Percentiles rank a stretch among this genome's conserved stretches.
Evolutionary conservation across 2,329 filamentous ascomycete species (phyloP).

Genomic region (Cladosporium sphaerospermum): DNA sequence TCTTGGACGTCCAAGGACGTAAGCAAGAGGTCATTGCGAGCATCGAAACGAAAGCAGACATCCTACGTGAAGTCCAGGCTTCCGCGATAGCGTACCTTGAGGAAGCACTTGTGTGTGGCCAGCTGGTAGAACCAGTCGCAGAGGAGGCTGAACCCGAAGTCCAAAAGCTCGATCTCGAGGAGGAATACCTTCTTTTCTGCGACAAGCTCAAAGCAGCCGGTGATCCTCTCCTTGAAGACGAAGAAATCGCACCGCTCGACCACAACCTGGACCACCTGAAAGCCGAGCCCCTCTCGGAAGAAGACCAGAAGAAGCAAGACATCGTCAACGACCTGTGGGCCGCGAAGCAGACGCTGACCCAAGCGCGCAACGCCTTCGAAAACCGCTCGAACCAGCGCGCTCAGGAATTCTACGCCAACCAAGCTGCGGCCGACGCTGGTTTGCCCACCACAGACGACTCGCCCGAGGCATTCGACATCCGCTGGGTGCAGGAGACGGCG

Average conservation of each 20-base stretch:
- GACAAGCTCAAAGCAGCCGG: not conserved
- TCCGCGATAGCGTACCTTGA: conserved; percentile 9
- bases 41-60: no score
- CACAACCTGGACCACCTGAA: conserved; percentile 3
- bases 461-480: conserved; percentile 13
- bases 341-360: not conserved
- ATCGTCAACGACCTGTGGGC: conserved; percentile 2
- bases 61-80: conserved; percentile 2
- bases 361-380: conserved; percentile 9
- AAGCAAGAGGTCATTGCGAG: no score
- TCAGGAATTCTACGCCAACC: conserved; percentile 5
- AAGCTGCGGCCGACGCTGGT: conserved; percentile 1
- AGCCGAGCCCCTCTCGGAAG: conserved; percentile 1
- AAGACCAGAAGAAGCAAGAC: conserved; percentile 5
- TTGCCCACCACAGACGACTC: conserved; percentile 7
- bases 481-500: conserved; percentile 12
- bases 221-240: not conserved
- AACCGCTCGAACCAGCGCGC: not conserved
- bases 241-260: not conserved
- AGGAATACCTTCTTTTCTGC: conserved; percentile 11
- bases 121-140: no score
- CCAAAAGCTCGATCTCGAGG: conserved; percentile 6
- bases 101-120: not conserved
- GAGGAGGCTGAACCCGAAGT: no score
- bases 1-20: no score